Evolutionary conservation across 306 rosid species (phyloP), one percentile per base, ranked within the genome.

Genomic region (Rubus idaeus): DNA sequence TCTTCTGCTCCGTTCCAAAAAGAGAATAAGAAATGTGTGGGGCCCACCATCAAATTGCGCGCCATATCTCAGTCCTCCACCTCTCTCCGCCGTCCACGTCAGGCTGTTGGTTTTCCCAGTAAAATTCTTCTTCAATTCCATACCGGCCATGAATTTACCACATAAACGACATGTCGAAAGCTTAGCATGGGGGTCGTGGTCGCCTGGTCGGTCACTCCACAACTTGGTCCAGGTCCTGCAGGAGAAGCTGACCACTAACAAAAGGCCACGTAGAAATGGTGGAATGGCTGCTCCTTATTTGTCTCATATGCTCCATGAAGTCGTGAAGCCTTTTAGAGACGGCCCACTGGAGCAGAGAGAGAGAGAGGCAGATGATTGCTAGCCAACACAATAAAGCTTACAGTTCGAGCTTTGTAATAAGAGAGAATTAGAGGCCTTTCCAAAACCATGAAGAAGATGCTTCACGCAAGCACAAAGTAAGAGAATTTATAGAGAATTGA

Each of bases 31-130:
- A 55, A 69, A 49, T 0, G 63, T 18, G 40, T 6, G 58, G 39
- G 49, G 39, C 8, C 70, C 55, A 39, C 76, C 10, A 30, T 10
- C 52, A 41, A 73, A 42, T 68, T 50, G 79, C 69, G 21, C 50
- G 17, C 46, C 55, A 61, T 21, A 4, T 49, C 68, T 50, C 46
- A 23, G 30, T 53, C 50, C 13, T n/a, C 10, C 12, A 64, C 70
- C 47, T 16, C 21, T 51, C 81, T 57, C 77, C 62, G 56, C 82
- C 87, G 79, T 77, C 82, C 90, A 82, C 81, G 80, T 75, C 88
- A 55, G 37, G 55, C 6, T 70, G 30, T 49, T 45, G 8, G 51
- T 62, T 20, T 45, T 20, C 14, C 23, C 8, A 49, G 6, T 23
- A 12, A 5, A 18, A 18, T 41, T 37, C 42, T 7, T 46, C 30